Percentiles rank a stretch among this genome's conserved stretches.
Conservation (phyloP, 495 filamentous ascomycete genomes). For the Mytilinidion resinicola region DNA sequence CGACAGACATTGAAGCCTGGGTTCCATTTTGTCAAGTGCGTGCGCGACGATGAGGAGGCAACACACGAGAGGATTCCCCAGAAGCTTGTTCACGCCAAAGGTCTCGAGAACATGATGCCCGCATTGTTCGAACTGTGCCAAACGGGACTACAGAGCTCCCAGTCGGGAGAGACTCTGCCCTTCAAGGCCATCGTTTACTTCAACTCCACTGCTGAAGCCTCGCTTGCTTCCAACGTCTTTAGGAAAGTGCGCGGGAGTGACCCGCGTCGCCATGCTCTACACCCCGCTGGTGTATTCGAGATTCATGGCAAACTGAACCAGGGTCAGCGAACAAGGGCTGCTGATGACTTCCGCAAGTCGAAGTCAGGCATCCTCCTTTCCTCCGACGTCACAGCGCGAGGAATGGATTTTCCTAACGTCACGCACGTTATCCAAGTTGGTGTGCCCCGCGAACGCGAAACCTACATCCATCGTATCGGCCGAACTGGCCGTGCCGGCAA, state of each 20-base stretch:
- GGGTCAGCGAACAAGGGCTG: constrained; percentile 53
- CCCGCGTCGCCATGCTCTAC: constrained; percentile 23
- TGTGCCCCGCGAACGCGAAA: constrained; percentile 61
- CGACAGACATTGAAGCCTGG: constrained; percentile 59
- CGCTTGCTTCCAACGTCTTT: constrained; percentile 57
- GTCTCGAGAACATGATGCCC: constrained; percentile 72
- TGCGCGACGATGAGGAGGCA: constrained; percentile 68
- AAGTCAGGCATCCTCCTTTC: constrained; percentile 72
- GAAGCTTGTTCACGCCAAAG: constrained; percentile 54
- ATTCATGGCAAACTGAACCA: constrained; percentile 83
- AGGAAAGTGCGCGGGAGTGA: constrained; percentile 39
- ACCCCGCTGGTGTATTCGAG: constrained; percentile 49
- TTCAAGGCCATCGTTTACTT: constrained; percentile 96
- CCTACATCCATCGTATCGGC: constrained; percentile 86
- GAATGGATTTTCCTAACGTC: constrained; percentile 95
- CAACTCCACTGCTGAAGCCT: constrained; percentile 66
- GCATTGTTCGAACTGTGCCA: constrained; percentile 67
- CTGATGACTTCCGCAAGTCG: constrained; percentile 62
- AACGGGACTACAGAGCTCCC: constrained; percentile 43
- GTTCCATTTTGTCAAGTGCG: constrained; percentile 79
- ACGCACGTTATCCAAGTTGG: constrained; percentile 85
- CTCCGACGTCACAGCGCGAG: constrained; percentile 89
- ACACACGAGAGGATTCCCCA: constrained; percentile 84
- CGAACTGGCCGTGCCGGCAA: constrained; percentile 66
- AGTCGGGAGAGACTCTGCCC: constrained; percentile 43